Base-by-base conservation (phyloP, 1,284 basidiomycete species). In the Apiotrichum veenhuisii region DNA sequence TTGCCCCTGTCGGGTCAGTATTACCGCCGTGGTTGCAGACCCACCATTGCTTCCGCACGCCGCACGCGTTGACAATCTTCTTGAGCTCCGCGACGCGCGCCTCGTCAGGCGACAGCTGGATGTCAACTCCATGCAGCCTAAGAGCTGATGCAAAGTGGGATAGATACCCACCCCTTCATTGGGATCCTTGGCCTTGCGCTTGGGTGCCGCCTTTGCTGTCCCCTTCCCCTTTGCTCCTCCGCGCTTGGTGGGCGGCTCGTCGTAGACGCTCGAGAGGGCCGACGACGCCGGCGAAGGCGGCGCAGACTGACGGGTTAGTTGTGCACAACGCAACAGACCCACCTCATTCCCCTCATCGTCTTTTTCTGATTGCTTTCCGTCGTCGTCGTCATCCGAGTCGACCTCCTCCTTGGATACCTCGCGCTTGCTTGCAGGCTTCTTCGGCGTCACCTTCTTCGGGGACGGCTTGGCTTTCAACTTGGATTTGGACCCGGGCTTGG, bases 21-120 rank as follows among this genome's bases (percentile, higher is more conserved):
- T 18, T 12, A 37, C 22, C 4, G 4, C 27, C 3, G 33, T 2
- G 14, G 10, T 18, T 41, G n/a, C n/a, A 10, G 7, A 60, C 75
- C 12, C 80, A 82, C 90, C 90, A 93, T 27, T 84, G 80, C 75
- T 89, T 91, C 54, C 89, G 83, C 7, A 88, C 81, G 5, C 90
- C 90, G 64, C 91, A 92, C 0, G 87, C 87, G 10, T 83, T 75
- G 1, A 93, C 84, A 23, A 89, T 79, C 25, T 64, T 58, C 58
- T 76, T 77, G 40, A 76, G 56, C 42, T 75, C 69, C 11, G 67
- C 70, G 3, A 75, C 60, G 26, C 62, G 65, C 14, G 66, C 68
- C 52, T 76, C 73, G 25, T 73, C 72, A 0, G 64, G 59, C 1
- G 68, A 62, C 1, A 70, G 59, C 71, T 73, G 60, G 3, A 15